Evolutionary conservation across 306 rosid species (phyloP).

Genomic region (Senna siamea): DNA sequence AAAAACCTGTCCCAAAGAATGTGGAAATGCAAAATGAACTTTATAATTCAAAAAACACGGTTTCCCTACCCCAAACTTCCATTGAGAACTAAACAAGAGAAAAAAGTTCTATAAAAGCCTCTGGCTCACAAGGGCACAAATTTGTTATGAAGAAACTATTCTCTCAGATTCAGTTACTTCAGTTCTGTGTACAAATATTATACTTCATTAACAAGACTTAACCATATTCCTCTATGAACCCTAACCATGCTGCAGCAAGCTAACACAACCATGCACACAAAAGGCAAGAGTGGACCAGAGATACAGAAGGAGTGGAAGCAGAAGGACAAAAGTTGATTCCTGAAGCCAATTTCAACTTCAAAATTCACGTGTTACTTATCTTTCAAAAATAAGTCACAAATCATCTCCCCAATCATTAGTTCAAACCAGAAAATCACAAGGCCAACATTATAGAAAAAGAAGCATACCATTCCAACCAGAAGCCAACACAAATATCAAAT

Average conservation of each 20-base stretch:
- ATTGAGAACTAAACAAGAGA: not conserved
- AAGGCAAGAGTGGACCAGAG: not conserved
- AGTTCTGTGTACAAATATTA: not conserved
- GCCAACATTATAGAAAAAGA: too few relatives aligned
- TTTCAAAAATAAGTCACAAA: too few relatives aligned
- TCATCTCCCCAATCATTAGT: too few relatives aligned
- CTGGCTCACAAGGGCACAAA: not conserved
- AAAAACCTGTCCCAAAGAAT: too few relatives aligned
- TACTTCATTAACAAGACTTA: not conserved
- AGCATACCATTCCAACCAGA: not conserved
- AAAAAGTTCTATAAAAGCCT: too few relatives aligned
- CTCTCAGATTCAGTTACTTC: not conserved
- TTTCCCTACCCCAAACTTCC: not conserved
- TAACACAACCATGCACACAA: not conserved
- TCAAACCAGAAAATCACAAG: too few relatives aligned
- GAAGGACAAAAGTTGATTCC: not conserved
- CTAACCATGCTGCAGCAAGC: not conserved
- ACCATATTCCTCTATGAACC: slow-evolving; percentile 7
- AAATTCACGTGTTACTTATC: too few relatives aligned
- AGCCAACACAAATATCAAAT: not conserved
- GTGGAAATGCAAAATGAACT: not conserved
- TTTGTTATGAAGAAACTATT: not conserved
- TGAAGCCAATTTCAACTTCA: slow-evolving; percentile 13
- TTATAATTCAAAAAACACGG: not conserved
- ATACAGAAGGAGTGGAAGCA: not conserved